Base-by-base conservation (phyloP, 148 eudicot genomes). In the Euryodendron excelsum region DNA sequence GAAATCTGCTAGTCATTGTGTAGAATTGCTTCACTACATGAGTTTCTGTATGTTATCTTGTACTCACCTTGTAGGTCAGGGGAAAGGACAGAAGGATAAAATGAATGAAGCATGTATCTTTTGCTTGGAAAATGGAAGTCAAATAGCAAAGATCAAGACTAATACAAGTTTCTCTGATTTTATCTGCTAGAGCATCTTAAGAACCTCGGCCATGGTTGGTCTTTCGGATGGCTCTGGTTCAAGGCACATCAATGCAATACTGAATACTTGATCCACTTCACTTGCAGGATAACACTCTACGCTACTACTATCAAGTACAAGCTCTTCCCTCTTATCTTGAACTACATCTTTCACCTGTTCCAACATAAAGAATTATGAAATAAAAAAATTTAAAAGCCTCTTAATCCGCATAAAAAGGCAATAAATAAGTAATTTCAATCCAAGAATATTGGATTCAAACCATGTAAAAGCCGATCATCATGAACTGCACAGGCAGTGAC, bases 321-420 rank as follows among this genome's bases (percentile, higher is more conserved):
- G 75, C 84, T 89, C 97, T 86, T 89, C 93, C 87, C 89, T 87
- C 64, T 87, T 90, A 15, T 88, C 89, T 18, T 87, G 77, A 10
- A 95, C 89, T 45, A 95, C 94, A 50, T 88, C 81, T 82, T 93
- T 89, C 59, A 95, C 96, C 98, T 93, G 96, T 62, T 77, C 52
- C 75, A 81, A 74, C 27, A 66, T 30, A 71, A 78, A 34, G 33
- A 41, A 80, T 20, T 47, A 14, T 14, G 3, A 7, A 50, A 55
- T 3, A 13, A 4, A 50, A 27, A 23, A 31, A 6, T 71, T 30
- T 28, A 55, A 34, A 69, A 44, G 27, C 45, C 30, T 68, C 18
- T 4, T 4, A 37, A 23, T 67, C 4, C 30, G 20, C 28, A 67
- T 37, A 37, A n/a, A n/a, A 67, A 31, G 37, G 44, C 45, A 33